A percentile compares a stretch with the other conserved stretches of the same genome.
Evolutionary conservation across 371 early-diverging fungal genomes (phyloP).

Genomic region (Mucor sp.): DNA sequence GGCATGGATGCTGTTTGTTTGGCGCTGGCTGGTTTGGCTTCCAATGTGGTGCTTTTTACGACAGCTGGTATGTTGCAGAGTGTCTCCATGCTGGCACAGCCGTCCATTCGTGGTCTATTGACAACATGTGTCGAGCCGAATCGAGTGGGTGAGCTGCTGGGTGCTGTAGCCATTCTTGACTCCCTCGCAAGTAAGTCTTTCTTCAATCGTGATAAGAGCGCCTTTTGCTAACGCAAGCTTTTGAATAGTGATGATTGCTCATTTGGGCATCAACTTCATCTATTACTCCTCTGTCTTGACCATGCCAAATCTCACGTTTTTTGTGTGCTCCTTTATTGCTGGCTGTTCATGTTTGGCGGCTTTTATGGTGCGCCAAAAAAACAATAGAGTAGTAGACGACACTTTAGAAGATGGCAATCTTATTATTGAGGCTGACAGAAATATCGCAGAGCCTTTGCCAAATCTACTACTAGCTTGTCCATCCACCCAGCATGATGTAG

Average conservation of each 20-base stretch:
- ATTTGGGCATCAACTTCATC: conserved; percentile 36
- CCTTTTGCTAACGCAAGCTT: not conserved
- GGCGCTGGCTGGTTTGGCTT: conserved; percentile 34
- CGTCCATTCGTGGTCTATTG: conserved; percentile 44
- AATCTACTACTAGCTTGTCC: not conserved
- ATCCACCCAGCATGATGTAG: not conserved
- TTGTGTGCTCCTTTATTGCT: conserved; percentile 24
- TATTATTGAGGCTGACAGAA: not conserved
- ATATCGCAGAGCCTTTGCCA: not conserved
- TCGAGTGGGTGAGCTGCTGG: conserved; percentile 52
- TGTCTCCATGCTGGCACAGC: conserved; percentile 30
- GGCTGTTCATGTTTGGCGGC: not conserved
- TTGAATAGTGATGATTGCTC: conserved; percentile 33
- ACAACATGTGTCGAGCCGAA: conserved; percentile 47
- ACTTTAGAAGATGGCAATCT: not conserved
- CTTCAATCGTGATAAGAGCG: too few relatives aligned
- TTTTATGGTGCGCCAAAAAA: not conserved
- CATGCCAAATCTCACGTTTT: conserved; percentile 53
- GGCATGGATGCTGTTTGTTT: conserved; percentile 34
- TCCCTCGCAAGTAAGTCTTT: conserved; percentile 44
- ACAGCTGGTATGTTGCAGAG: conserved; percentile 35
- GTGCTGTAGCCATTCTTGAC: conserved; percentile 53
- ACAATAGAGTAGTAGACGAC: not conserved
- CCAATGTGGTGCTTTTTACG: conserved; percentile 24
- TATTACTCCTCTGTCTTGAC: conserved; percentile 49